These are phyloP conservation scores for Diphasiastrum complanatum DNA, from an alignment of 83 land plant genomes.

Conservation along the genomic window DNA sequence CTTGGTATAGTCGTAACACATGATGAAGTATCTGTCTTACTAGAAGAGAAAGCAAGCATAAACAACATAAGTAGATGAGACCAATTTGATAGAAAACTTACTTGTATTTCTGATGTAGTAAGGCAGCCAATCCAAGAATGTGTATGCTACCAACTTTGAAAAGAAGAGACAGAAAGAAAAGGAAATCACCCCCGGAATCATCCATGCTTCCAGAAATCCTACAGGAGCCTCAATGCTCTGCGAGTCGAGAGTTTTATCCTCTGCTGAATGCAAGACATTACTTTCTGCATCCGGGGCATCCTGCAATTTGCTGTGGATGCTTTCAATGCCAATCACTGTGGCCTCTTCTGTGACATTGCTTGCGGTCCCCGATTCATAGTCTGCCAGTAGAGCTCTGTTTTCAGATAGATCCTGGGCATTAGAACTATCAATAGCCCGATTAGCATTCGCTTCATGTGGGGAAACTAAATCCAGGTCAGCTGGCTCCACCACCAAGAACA, in stretches of 20 bases:
- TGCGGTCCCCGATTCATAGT: background rate
- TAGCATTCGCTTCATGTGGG: background rate
- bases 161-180: constrained; percentile 23
- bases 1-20: background rate
- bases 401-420: background rate
- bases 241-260: background rate
- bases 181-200: constrained; percentile 16
- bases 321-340: background rate
- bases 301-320: background rate
- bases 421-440: no score
- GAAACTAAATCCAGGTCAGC: constrained; percentile 39
- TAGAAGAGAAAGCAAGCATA: background rate
- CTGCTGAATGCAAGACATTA: background rate
- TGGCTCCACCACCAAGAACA: constrained; percentile 56
- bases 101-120: constrained; percentile 22
- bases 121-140: constrained; percentile 22
- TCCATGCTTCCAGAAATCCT: constrained; percentile 14
- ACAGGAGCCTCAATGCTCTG: background rate
- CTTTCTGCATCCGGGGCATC: background rate
- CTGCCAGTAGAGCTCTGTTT: background rate
- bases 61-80: background rate
- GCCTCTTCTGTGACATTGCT: background rate
- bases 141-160: constrained; percentile 16
- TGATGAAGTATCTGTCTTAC: background rate
- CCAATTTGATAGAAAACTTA: background rate